A percentile compares a stretch with the other conserved stretches of the same genome.
These are phyloP conservation scores for Truncatella angustata DNA, from an alignment of 2,329 filamentous ascomycete genomes.

Conservation along the genomic window DNA sequence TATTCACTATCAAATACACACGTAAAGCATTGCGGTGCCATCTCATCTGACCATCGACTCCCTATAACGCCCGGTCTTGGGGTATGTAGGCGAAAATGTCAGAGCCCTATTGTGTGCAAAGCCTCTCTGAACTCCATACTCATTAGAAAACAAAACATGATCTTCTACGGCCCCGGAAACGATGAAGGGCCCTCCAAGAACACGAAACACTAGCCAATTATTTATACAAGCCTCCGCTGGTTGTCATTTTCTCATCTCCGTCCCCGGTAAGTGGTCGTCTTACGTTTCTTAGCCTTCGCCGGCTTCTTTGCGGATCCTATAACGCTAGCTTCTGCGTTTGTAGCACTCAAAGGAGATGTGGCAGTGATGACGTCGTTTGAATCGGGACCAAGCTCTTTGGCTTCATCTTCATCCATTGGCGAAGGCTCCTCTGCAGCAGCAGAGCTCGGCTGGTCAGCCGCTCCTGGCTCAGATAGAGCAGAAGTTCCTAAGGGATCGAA, in stretches of 20 bases:
- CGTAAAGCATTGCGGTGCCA: neutral
- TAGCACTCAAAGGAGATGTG: conserved; percentile 27
- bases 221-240: neutral
- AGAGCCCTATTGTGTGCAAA: conserved; percentile 16
- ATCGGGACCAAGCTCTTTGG: conserved; percentile 65
- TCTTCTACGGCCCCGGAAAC: conserved; percentile 2
- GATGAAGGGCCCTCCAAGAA: neutral
- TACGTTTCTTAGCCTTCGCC: conserved; percentile 10
- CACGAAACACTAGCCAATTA: neutral
- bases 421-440: conserved; percentile 82
- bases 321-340: neutral
- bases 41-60: neutral
- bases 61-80: neutral
- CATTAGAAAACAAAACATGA: neutral
- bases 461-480: conserved; percentile 72
- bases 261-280: conserved; percentile 12
- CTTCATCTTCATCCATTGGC: conserved; percentile 87
- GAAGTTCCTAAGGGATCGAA: conserved; percentile 81
- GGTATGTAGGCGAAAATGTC: conserved; percentile 2
- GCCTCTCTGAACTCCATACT: conserved; percentile 7
- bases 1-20: neutral
- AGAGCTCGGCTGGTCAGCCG: conserved; percentile 64
- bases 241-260: conserved; percentile 2
- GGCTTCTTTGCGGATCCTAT: conserved; percentile 10
- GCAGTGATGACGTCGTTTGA: conserved; percentile 48